Evolutionary conservation across 2,329 filamentous ascomycete species (phyloP).

Genomic region (Rutstroemia sp.): DNA sequence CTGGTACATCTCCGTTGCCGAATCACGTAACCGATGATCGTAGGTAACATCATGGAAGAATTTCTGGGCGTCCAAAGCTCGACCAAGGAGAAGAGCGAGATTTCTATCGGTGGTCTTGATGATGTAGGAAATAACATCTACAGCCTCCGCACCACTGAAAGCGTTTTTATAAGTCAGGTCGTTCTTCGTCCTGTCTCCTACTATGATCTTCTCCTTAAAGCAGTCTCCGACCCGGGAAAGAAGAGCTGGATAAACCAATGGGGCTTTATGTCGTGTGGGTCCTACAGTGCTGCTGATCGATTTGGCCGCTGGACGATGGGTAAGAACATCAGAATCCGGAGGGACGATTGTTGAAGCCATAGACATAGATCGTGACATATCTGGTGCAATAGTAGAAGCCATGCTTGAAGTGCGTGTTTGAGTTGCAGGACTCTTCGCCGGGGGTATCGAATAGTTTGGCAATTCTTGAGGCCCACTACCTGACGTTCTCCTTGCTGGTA

Average conservation of each 20-base stretch:
- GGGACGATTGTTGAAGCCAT: conserved; percentile 80
- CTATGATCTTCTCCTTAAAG: conserved; percentile 80
- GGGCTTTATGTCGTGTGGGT: conserved; percentile 45
- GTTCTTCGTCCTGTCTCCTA: conserved; percentile 90
- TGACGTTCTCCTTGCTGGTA: conserved; percentile 61
- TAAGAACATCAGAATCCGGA: conserved; percentile 43
- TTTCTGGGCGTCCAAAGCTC: conserved; percentile 92
- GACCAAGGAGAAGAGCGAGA: conserved; percentile 79
- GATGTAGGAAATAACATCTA: conserved; percentile 92
- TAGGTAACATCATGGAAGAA: conserved; percentile 99
- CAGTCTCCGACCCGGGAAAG: conserved; percentile 89
- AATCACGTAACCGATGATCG: conserved; percentile 89
- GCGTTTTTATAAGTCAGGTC: conserved; percentile 95
- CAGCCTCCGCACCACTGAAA: conserved; percentile 91
- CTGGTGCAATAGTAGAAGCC: conserved; percentile 36
- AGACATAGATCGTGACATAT: conserved; percentile 68
- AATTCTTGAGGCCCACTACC: conserved; percentile 24
- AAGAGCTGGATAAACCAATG: conserved; percentile 87
- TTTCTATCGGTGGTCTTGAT: conserved; percentile 97
- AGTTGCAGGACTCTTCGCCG: conserved; percentile 33
- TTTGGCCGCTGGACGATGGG: conserved; percentile 47
- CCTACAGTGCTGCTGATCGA: conserved; percentile 27
- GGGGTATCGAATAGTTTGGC: conserved; percentile 22
- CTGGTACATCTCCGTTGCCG: conserved; percentile 91
- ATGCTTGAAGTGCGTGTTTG: conserved; percentile 54